Percentiles rank a stretch among this genome's conserved stretches.
Evolutionary conservation across 148 eudicot species (phyloP).

Genomic region (Linanthus parryae): DNA sequence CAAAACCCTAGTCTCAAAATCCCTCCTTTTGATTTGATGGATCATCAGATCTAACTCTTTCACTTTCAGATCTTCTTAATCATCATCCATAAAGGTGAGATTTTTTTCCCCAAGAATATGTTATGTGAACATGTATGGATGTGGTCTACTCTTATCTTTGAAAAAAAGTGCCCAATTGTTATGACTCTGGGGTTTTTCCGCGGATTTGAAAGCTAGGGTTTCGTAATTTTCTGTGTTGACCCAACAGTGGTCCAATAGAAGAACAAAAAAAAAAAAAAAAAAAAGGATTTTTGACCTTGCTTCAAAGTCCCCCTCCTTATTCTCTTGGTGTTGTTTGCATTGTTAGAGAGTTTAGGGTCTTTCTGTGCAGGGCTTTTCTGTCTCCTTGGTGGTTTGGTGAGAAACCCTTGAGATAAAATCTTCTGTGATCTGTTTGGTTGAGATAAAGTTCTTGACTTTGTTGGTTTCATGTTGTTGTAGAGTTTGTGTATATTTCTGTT

Average conservation of each 20-base stretch:
- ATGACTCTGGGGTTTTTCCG: constrained; percentile 13
- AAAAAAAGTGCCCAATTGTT: constrained; percentile 14
- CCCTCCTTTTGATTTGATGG: constrained; percentile 23
- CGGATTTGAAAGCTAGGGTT: constrained; percentile 13
- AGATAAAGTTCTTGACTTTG: constrained; percentile 7
- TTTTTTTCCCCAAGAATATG: background rate
- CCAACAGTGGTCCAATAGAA: constrained; percentile 15
- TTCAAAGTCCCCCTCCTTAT: no score
- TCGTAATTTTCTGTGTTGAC: constrained; percentile 22
- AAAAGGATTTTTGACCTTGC: no score
- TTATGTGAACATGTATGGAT: background rate
- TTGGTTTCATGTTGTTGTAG: background rate
- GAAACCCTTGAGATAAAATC: background rate
- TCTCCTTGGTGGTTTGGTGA: constrained; percentile 2
- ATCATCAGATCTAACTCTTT: constrained; percentile 49
- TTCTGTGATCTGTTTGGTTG: constrained; percentile 15
- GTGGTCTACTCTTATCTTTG: background rate
- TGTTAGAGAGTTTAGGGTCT: constrained; percentile 20
- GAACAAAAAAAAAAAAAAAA: no score
- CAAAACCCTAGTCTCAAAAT: constrained; percentile 13
- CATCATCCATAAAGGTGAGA: constrained; percentile 12
- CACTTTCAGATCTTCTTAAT: constrained; percentile 22
- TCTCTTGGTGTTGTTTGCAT: background rate
- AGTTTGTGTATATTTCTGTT: constrained; percentile 2
- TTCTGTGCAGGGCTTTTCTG: constrained; percentile 6